A percentile compares a stretch with the other conserved stretches of the same genome.
Evolutionary conservation across 2,329 filamentous ascomycete species (phyloP).

Genomic region (Penicillium sp.): DNA sequence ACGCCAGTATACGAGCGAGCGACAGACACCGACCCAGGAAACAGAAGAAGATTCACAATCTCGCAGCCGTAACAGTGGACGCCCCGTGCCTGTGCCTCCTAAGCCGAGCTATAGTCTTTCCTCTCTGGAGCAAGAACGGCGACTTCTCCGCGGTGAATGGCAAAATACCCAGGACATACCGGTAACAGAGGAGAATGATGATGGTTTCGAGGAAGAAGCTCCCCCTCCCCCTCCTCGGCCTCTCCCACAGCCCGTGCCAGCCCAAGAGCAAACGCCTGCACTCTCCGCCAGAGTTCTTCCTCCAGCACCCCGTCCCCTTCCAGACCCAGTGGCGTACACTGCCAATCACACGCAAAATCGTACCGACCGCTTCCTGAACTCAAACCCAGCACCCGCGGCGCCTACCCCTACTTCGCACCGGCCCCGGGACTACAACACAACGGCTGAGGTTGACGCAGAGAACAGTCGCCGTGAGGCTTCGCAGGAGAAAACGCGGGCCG

Average conservation of each 20-base stretch:
- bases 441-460: slow-evolving; percentile 58
- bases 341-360: slow-evolving; percentile 41
- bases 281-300: slow-evolving; percentile 19
- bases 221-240: slow-evolving; percentile 32
- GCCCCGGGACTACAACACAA: slow-evolving; percentile 51
- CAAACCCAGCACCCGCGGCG: slow-evolving; percentile 52
- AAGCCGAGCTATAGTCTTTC: slow-evolving; percentile 56
- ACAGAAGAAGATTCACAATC: slow-evolving; percentile 24
- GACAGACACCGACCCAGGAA: slow-evolving; percentile 47
- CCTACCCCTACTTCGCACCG: slow-evolving; percentile 41
- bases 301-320: slow-evolving; percentile 45
- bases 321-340: slow-evolving; percentile 45
- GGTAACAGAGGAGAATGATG: slow-evolving; percentile 7
- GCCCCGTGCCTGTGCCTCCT: slow-evolving; percentile 33
- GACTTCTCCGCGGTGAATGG: slow-evolving; percentile 60
- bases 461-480: slow-evolving; percentile 56
- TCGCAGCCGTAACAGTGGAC: slow-evolving; percentile 31
- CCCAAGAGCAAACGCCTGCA: slow-evolving; percentile 11
- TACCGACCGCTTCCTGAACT: slow-evolving; percentile 57
- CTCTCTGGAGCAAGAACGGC: slow-evolving; percentile 62
- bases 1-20: slow-evolving; percentile 62
- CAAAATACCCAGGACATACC: slow-evolving; percentile 41
- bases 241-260: slow-evolving; percentile 29
- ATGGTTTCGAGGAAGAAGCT: slow-evolving; percentile 13
- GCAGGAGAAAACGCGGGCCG: slow-evolving; percentile 59